Base-by-base conservation (phyloP, 495 filamentous ascomycete species). In the Filosporella fistucella region DNA sequence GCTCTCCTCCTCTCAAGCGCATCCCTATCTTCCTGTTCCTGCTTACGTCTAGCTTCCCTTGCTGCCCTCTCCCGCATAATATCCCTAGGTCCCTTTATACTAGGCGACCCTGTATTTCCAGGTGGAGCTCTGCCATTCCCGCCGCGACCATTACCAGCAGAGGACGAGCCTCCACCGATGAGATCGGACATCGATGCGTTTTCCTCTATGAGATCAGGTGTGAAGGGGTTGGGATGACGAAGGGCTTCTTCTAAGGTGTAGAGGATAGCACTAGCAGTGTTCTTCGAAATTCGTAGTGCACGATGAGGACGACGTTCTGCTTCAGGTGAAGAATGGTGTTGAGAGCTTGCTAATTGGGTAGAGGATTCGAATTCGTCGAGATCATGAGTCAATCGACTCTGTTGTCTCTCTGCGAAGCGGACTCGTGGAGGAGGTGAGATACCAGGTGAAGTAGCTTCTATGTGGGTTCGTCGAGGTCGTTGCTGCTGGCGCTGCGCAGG, bases 171-270 rank as follows among this genome's bases (percentile, higher is more conserved):
- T 28, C 52, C 56, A 58, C 74, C 74, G 61, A 78, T 71, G 58
- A 95, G 70, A 66, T 95, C 86, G 56, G 93, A 84, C 93, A 98
- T 97, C 54, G 82, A 78, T 58, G 91, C 90, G 84, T 90, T 89
- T 74, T 91, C 83, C 73, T 98, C 93, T 44, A 84, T 78, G 34
- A 79, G 73, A 62, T 95, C 90, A 13, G 88, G 76, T 3, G 90
- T 90, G 67, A 98, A 93, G 10, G 80, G 75, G 47, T 89, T 76
- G 1, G 93, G 91, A 30, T 81, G 78, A 40, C 91, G 84, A 40
- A 96, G 75, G 36, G 87, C 93, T 68, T 91, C 88, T 70, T 98
- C 91, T 37, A 97, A 80, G 5, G 89, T 80, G 75, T 83, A 96
- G 51, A 89, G 84, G 60, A 98, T 89, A 14, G 93, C 91, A 53